A percentile compares a stretch with the other conserved stretches of the same genome.
Evolutionary conservation across 768 basidiomycete species (phyloP).

Genomic region (Tulasnella sp.): DNA sequence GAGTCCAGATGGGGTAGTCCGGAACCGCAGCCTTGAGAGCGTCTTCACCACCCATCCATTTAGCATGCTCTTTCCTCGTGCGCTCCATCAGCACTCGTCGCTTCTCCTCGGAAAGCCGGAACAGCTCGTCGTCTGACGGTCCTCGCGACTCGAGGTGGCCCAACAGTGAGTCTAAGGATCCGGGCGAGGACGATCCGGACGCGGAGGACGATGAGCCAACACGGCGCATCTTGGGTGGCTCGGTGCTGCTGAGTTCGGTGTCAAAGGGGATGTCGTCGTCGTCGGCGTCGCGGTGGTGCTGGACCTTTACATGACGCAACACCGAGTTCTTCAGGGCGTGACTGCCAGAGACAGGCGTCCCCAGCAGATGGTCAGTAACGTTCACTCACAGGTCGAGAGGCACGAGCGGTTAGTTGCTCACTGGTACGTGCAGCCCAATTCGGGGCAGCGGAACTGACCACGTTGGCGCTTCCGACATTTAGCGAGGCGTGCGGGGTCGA

Average conservation of each 20-base stretch:
- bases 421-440: background rate
- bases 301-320: background rate
- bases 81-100: background rate
- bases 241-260: background rate
- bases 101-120: background rate
- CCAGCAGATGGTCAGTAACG: background rate
- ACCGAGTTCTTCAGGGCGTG: background rate
- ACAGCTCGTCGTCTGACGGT: background rate
- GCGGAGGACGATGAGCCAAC: background rate
- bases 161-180: background rate
- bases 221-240: background rate
- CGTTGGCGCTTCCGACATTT: constrained; percentile 4
- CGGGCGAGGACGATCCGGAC: background rate
- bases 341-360: no score
- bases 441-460: constrained; percentile 13
- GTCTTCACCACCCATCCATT: constrained; percentile 8
- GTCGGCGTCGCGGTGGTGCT: background rate
- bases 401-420: background rate
- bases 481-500: background rate
- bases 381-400: background rate
- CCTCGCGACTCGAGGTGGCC: background rate
- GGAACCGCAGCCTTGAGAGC: background rate
- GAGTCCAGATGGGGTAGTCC: background rate
- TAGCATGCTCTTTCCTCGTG: background rate
- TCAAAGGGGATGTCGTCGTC: background rate